Conservation (phyloP, 2,329 filamentous ascomycete genomes). For the Botryotinia calthae region DNA sequence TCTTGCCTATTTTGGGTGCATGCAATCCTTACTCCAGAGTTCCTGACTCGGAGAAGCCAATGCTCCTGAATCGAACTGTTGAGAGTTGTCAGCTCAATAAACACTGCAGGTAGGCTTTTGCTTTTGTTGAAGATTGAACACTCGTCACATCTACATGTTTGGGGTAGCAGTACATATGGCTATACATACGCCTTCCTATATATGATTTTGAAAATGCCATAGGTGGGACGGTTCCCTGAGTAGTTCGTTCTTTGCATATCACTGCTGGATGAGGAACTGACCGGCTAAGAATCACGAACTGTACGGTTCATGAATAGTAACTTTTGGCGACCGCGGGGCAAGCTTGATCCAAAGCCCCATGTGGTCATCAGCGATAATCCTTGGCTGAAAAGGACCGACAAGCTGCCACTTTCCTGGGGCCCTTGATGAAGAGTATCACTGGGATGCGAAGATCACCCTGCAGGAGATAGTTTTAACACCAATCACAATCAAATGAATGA, state of each 20-base stretch:
- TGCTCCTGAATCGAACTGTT: not conserved
- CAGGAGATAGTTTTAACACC: slow-evolving; percentile 26
- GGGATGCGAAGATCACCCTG: slow-evolving; percentile 24
- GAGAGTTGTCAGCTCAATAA: not conserved
- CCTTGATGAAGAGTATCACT: slow-evolving; percentile 7
- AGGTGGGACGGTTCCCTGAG: not conserved
- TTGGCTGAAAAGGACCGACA: slow-evolving; percentile 22
- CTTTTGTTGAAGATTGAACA: slow-evolving; percentile 7
- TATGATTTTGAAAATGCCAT: not conserved
- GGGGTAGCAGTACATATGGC: slow-evolving; percentile 13
- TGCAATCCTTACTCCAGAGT: slow-evolving; percentile 9
- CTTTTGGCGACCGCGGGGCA: slow-evolving; percentile 23
- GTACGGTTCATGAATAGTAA: slow-evolving; percentile 14
- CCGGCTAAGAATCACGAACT: not conserved
- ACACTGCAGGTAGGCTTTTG: slow-evolving; percentile 11
- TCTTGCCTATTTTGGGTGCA: slow-evolving; percentile 13
- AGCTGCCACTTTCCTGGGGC: slow-evolving; percentile 18
- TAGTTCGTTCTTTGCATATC: not conserved
- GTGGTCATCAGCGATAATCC: slow-evolving; percentile 31
- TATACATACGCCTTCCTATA: not conserved
- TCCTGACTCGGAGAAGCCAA: slow-evolving; percentile 6
- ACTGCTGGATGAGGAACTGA: not conserved
- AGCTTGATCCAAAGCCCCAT: slow-evolving; percentile 21
- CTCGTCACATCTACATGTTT: slow-evolving; percentile 12
- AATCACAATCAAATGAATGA: slow-evolving; percentile 25